These are phyloP conservation scores for Diphasiastrum complanatum DNA, from an alignment of 83 land plant genomes.

Conservation along the genomic window DNA sequence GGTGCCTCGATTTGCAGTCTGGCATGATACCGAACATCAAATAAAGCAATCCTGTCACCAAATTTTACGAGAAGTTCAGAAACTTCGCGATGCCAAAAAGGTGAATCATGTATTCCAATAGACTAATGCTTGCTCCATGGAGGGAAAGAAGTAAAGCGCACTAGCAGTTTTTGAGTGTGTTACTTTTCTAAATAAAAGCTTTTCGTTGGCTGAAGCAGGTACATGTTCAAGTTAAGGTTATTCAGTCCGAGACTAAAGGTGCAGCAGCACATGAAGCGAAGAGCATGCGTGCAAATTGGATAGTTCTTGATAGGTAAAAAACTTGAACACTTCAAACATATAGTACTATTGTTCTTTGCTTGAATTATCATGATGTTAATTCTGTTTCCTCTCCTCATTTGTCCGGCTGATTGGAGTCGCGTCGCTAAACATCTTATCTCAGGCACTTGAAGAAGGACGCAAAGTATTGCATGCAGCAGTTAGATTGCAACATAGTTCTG, in stretches of 20 bases:
- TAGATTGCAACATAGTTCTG: constrained; percentile 69
- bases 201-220: constrained; percentile 37
- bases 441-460: constrained; percentile 63
- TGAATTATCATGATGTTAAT: no score
- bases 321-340: not conserved
- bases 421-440: no score
- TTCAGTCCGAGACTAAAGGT: constrained; percentile 48
- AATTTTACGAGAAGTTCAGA: constrained; percentile 59
- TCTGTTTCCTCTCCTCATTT: no score
- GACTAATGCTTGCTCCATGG: not conserved
- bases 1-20: no score
- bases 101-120: constrained; percentile 16
- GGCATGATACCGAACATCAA: constrained; percentile 39
- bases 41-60: constrained; percentile 48
- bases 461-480: constrained; percentile 63
- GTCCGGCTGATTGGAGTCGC: no score
- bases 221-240: constrained; percentile 59
- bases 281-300: constrained; percentile 63
- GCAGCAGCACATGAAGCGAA: constrained; percentile 58
- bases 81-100: constrained; percentile 57
- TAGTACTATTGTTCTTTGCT: no score
- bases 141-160: constrained; percentile 6
- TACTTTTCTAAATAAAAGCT: not conserved
- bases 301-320: constrained; percentile 78
- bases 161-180: not conserved